Evolutionary conservation across 202 grass and related monocot genomes (phyloP), one percentile per base, ranked within the genome.

Genomic region (Bolboschoenoplectus hybrid): DNA sequence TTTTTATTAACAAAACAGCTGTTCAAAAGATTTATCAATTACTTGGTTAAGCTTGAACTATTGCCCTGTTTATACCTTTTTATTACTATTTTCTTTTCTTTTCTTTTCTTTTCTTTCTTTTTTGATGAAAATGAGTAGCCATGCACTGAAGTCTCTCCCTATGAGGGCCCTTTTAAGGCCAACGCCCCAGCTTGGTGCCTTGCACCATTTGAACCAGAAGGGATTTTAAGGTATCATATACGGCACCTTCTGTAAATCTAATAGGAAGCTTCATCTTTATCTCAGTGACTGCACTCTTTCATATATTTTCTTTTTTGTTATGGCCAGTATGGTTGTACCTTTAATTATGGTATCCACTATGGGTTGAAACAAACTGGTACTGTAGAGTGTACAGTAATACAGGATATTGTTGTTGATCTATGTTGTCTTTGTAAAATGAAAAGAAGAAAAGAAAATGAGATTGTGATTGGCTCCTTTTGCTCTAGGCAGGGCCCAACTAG

Each of bases 171-270:
- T 74, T 90, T 93, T 53, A 92, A 71, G 51, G 87, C 34, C 2
- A 87, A 95, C 40, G 93, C 93, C 55, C 95, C 95, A 5, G 87
- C 88, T 49, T 98, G 95, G 95, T 98, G 95, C 47, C 84, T 81
- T 8, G 89, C 95, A 0, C 93, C 95, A 85, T 98, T 98, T 82
- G 95, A 98, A 85, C 95, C 95, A 66, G 95, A 98, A 92, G 95
- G 95, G 14, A 67, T 91, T 84, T 81, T 98, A 45, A 98, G 95
- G 95, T 95, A 76, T 49, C 57, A 75, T 38, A 65, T 80, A 84
- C n/a, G 16, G 13, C 19, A 65, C 64, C n/a, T 81, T 63, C 67
- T n/a, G 61, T 67, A 80, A 86, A 74, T 32, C 14, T 26, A 50
- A 14, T 26, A 66, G 50, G 39, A 80, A 58, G 6, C 53, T 58